Base-by-base conservation (phyloP, 495 filamentous ascomycete species). In the Parathielavia hyrcaniae region DNA sequence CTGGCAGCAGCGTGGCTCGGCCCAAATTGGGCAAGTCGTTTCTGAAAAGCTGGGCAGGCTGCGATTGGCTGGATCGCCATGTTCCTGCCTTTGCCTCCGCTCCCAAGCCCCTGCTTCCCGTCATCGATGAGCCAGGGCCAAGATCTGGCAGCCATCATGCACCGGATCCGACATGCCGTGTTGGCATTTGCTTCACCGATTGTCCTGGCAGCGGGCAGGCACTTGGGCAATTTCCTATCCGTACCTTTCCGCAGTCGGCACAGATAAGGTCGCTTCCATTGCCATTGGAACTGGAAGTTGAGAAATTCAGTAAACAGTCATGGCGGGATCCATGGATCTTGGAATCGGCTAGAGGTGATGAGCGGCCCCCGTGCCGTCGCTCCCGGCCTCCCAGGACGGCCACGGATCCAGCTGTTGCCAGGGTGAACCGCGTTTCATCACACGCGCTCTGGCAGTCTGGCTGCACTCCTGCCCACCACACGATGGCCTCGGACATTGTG, bases 31-130 rank as follows among this genome's bases (percentile, higher is more conserved):
- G 45, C 20, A 52, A 52, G 8, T 13, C 8, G 32, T 20, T 22
- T 26, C 11, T 19, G 50, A 51, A 61, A 17, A 20, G 63, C 61
- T 61, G 64, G 66, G 58, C 66, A 60, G 53, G 57, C 50, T n/a
- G 17, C 55, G 57, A 65, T 65, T 67, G 65, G 65, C 14, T 23
- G 17, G 22, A 54, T 44, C 12, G 11, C 32, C 16, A 20, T 11
- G 30, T 38, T n/a, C 35, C 35, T 6, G 30, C 30, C 47, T 12
- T 9, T 36, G 20, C 49, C 11, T 6, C 20, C 34, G 17, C 2
- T 47, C 49, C 47, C 36, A 52, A 11, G 35, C 50, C 36, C 49
- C 36, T 45, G 13, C 34, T 39, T 10, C 32, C 13, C 34, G 46
- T 6, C 13, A n/a, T 30, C 44, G 36, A 46, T 38, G 53, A 22